Conservation (phyloP, 768 basidiomycete species). For the Leccinum uliginosum region DNA sequence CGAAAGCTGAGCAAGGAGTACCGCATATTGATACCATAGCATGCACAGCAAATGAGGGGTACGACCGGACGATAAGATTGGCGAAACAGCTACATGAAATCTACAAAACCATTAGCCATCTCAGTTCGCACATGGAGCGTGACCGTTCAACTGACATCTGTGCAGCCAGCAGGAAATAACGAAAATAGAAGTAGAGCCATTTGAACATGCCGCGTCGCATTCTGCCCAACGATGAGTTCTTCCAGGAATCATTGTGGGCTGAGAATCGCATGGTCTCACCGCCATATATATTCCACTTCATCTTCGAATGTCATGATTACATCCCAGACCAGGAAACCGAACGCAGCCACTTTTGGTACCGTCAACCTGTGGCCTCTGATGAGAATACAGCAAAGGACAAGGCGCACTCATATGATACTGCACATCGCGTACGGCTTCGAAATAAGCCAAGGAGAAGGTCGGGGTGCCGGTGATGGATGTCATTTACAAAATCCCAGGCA, state of each 20-base stretch:
- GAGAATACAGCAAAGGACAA: background rate
- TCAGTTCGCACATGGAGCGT: background rate
- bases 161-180: slow-evolving; percentile 11
- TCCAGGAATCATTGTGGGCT: too few species aligned
- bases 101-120: background rate
- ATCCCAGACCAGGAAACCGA: slow-evolving; percentile 28
- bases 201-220: slow-evolving; percentile 11
- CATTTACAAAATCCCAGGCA: slow-evolving; percentile 47
- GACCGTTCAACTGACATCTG: slow-evolving; percentile 11
- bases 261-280: slow-evolving; percentile 14
- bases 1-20: slow-evolving; percentile 6
- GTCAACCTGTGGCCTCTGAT: background rate
- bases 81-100: slow-evolving; percentile 7
- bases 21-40: slow-evolving; percentile 10
- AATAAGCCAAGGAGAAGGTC: slow-evolving; percentile 3
- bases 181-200: slow-evolving; percentile 18
- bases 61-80: slow-evolving; percentile 7
- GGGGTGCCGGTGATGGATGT: slow-evolving; percentile 1
- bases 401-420: slow-evolving; percentile 10
- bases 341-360: slow-evolving; percentile 21
- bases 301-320: slow-evolving; percentile 21
- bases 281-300: slow-evolving; percentile 31
- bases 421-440: slow-evolving; percentile 4
- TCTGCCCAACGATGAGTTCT: slow-evolving; percentile 2
- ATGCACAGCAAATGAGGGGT: slow-evolving; percentile 8